phyloP scores from a whole-genome alignment of 2,329 filamentous ascomycete species.

The Raffaelea deltoideospora region DNA sequence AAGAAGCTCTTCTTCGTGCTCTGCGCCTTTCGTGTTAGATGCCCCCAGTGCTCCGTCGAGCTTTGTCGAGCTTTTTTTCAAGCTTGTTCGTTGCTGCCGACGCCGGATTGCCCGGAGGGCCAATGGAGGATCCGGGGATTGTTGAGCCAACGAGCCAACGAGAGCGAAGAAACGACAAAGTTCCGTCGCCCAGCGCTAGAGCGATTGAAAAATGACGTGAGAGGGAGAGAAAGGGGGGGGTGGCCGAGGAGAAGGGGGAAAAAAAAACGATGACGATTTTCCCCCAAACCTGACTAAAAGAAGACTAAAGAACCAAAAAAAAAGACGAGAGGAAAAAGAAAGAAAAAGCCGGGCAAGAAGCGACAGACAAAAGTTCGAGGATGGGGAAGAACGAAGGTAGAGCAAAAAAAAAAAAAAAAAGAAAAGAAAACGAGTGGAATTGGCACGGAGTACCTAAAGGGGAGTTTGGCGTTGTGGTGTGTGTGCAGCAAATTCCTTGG shows the following conservation, averaged over 20 bases:
- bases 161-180: background rate
- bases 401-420: conserved; percentile 1
- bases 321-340: conserved; percentile 1
- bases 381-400: conserved; percentile 5
- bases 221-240: background rate
- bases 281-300: too few species aligned
- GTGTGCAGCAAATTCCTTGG: too few species aligned
- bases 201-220: background rate
- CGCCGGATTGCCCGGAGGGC: too few species aligned
- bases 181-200: background rate
- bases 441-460: conserved; percentile 31
- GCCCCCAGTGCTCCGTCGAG: too few species aligned
- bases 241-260: conserved; percentile 1
- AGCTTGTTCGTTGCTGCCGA: too few species aligned
- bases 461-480: too few species aligned
- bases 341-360: conserved; percentile 1
- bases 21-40: too few species aligned
- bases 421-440: conserved; percentile 32
- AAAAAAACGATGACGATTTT: too few species aligned
- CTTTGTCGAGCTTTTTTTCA: too few species aligned
- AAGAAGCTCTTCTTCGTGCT: too few species aligned
- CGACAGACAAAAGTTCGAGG: background rate
- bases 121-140: too few species aligned
- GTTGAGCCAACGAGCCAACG: too few species aligned
- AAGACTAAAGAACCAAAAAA: conserved; percentile 4